Evolutionary conservation across 2,329 filamentous ascomycete species (phyloP), one percentile per base, ranked within the genome.

Genomic region (Hymenoscyphus scutula): DNA sequence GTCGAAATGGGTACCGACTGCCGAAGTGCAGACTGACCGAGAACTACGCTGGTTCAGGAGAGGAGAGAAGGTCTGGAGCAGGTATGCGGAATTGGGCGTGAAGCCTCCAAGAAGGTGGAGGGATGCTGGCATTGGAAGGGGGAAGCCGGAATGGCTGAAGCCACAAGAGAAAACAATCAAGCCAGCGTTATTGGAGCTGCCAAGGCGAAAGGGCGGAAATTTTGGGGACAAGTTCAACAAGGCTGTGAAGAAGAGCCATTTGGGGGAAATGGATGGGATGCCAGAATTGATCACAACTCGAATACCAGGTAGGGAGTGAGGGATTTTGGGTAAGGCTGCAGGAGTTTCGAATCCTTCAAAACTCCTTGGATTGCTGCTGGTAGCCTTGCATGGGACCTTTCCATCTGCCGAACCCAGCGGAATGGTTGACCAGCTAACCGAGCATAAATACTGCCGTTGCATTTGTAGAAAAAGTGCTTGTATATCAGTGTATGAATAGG

Each of bases 1-100:
- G 78, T 86, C 84, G 74, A 92, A 91, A 64, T 95, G 91, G 88
- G 77, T 77, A 70, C 87, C 90, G 3, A 79, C 74, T 7, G 72
- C 81, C 30, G 80, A 81, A 29, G 83, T 88, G 70, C 83, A 87
- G 64, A 74, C 80, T 64, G 77, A 82, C 2, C 81, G 86, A 60
- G 83, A 87, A 71, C 76, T 79, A 68, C 78, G 87, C 27, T 89
- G 87, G 87, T 82, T 84, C 70, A 80, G 80, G 19, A 79, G 87
- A 59, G 87, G 87, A 63, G 80, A 82, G 75, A 72, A 75, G 56
- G 80, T 89, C 62, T 89, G 86, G 85, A 73, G 77, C 67, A 76
- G 80, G 60, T 84, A 82, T 77, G 84, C 84, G 0, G 85, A 81
- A 69, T 74, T 87, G 62, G 86, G 86, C 61, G 76, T 81, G 69